These are phyloP conservation scores for Cladophialophora bantiana DNA, from an alignment of 2,329 filamentous ascomycete species.

Conservation along the genomic window DNA sequence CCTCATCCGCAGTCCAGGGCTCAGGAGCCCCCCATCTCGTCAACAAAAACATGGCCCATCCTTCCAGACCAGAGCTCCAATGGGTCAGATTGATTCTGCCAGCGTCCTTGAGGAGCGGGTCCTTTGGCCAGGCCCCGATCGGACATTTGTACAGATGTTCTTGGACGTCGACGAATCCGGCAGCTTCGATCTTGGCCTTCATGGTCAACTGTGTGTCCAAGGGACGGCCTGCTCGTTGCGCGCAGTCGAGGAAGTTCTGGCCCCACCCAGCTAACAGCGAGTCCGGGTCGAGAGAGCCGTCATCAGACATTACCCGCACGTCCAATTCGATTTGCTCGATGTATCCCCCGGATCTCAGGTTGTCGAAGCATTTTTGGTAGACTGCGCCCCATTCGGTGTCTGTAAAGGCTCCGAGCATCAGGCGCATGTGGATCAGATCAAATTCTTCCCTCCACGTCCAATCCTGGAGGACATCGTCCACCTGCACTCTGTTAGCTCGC, in stretches of 20 bases:
- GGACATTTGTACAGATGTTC: conserved; percentile 61
- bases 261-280: conserved; percentile 37
- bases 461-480: conserved; percentile 36
- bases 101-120: conserved; percentile 55
- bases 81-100: conserved; percentile 46
- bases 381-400: conserved; percentile 18
- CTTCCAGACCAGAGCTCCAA: conserved; percentile 43
- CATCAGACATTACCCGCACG: conserved; percentile 34
- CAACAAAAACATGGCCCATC: conserved; percentile 44
- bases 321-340: conserved; percentile 37
- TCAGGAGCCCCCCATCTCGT: conserved; percentile 40
- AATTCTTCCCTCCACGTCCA: conserved; percentile 37
- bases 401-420: conserved; percentile 38
- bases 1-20: conserved; percentile 41
- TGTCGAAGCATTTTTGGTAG: conserved; percentile 36
- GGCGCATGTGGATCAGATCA: conserved; percentile 37
- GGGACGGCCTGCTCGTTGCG: conserved; percentile 38
- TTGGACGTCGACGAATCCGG: conserved; percentile 49
- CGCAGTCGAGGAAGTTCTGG: conserved; percentile 38
- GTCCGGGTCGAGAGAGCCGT: conserved; percentile 31
- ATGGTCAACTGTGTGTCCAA: conserved; percentile 40
- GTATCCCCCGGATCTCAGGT: conserved; percentile 35
- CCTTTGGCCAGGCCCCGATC: conserved; percentile 59
- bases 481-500: not conserved
- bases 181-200: conserved; percentile 41